Evolutionary conservation across 495 filamentous ascomycete species (phyloP).

Genomic region (Xylaria scruposa): DNA sequence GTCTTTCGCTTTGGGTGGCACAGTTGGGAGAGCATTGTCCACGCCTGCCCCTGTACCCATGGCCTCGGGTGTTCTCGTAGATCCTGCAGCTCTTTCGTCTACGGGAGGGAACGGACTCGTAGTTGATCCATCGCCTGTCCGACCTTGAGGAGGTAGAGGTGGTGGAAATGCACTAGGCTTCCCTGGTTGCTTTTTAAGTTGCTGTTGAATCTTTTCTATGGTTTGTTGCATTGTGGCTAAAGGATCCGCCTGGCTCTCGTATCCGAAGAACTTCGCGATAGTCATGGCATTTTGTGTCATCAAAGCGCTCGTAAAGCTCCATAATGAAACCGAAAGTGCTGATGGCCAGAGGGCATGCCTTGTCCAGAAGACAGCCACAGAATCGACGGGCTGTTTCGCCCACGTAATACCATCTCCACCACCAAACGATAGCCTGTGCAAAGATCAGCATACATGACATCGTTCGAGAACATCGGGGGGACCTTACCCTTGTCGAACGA

Average conservation of each 20-base stretch:
- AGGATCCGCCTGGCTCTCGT: conserved; percentile 28
- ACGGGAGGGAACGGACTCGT: conserved; percentile 28
- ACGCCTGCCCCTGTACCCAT: conserved; percentile 37
- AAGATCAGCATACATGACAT: conserved; percentile 26
- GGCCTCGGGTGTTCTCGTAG: conserved; percentile 33
- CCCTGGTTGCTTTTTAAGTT: conserved; percentile 40
- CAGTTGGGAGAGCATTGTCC: conserved; percentile 28
- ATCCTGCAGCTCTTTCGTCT: conserved; percentile 30
- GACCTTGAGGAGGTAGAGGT: conserved; percentile 28
- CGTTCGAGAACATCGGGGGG: too few relatives aligned
- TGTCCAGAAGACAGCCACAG: conserved; percentile 35
- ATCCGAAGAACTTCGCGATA: conserved; percentile 44
- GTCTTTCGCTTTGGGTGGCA: conserved; percentile 32
- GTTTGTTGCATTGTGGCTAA: conserved; percentile 30
- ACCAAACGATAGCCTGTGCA: conserved; percentile 40
- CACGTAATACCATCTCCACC: conserved; percentile 39
- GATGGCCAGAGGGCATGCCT: conserved; percentile 46
- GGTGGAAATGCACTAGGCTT: conserved; percentile 28
- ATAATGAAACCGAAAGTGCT: conserved; percentile 42
- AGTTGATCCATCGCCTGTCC: conserved; percentile 30
- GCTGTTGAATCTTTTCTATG: conserved; percentile 40
- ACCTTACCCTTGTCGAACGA: conserved; percentile 48
- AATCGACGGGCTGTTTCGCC: conserved; percentile 40
- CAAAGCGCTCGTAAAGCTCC: conserved; percentile 43
- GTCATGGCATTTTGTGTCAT: conserved; percentile 37